A percentile compares a stretch with the other conserved stretches of the same genome.
phyloP scores from a whole-genome alignment of 2,329 filamentous ascomycete genomes.

The Monilinia aucupariae region DNA sequence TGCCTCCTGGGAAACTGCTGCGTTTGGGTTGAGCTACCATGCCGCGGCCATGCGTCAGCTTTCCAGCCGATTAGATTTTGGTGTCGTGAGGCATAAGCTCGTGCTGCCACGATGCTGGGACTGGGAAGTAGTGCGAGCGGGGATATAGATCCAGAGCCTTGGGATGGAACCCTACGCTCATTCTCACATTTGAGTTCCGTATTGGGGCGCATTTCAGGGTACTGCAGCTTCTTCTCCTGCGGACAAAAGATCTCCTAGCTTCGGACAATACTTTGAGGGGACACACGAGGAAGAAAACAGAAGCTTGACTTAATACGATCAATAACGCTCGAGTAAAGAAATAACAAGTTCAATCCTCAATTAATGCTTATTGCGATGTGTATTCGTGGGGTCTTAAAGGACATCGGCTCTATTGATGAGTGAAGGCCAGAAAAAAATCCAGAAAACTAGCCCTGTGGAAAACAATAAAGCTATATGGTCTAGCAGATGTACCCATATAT shows the following conservation, averaged over 20 bases:
- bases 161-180: not conserved
- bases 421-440: not conserved
- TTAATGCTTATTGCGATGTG: not conserved
- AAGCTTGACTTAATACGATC: not conserved
- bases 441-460: not conserved
- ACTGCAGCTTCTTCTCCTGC: not conserved
- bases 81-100: slow-evolving; percentile 25
- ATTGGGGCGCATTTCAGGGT: not conserved
- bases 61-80: slow-evolving; percentile 19
- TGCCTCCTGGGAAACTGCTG: slow-evolving; percentile 24
- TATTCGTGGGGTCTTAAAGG: not conserved
- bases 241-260: not conserved
- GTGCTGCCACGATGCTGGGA: slow-evolving; percentile 29
- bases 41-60: slow-evolving; percentile 18
- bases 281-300: not conserved
- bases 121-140: slow-evolving; percentile 22
- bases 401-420: not conserved
- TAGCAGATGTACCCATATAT: not conserved
- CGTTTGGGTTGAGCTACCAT: slow-evolving; percentile 22
- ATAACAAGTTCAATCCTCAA: not conserved
- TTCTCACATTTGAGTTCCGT: not conserved
- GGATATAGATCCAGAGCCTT: not conserved
- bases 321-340: not conserved
- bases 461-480: not conserved
- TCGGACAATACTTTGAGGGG: not conserved